Evolutionary conservation across 2,329 filamentous ascomycete genomes (phyloP).

Genomic region (Rhexocercosporidium sp.): DNA sequence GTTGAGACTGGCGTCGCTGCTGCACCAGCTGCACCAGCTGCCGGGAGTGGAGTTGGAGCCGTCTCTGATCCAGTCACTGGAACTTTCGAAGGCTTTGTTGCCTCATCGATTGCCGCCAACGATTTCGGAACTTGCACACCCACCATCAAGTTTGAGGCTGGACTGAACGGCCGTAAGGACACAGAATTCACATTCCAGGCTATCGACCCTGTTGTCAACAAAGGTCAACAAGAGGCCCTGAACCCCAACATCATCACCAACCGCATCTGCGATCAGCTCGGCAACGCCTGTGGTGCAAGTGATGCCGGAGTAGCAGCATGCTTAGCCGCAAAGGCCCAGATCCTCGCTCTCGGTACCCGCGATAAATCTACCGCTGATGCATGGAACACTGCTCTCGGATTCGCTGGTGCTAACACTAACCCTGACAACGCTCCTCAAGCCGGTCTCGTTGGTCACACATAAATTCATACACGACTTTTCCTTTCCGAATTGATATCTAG

Average conservation of each 20-base stretch:
- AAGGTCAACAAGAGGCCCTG: slow-evolving; percentile 69
- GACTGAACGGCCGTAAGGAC: slow-evolving; percentile 55
- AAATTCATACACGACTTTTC: slow-evolving; percentile 13
- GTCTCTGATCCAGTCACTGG: slow-evolving; percentile 22
- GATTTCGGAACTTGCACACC: slow-evolving; percentile 57
- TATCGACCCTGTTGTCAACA: slow-evolving; percentile 62
- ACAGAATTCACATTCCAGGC: slow-evolving; percentile 72
- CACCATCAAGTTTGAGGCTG: slow-evolving; percentile 61
- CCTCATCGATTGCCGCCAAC: slow-evolving; percentile 40
- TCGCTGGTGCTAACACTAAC: slow-evolving; percentile 39
- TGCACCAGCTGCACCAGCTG: background rate
- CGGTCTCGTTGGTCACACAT: slow-evolving; percentile 39
- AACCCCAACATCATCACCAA: slow-evolving; percentile 79
- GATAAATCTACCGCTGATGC: slow-evolving; percentile 54
- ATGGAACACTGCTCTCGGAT: slow-evolving; percentile 47
- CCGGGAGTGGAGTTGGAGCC: slow-evolving; percentile 12
- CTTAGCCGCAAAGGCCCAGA: slow-evolving; percentile 56
- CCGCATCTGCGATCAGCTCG: slow-evolving; percentile 72
- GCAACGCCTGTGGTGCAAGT: slow-evolving; percentile 69
- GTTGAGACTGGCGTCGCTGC: slow-evolving; percentile 9
- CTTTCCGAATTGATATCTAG: background rate
- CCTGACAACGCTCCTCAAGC: slow-evolving; percentile 40
- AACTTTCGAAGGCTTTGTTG: slow-evolving; percentile 25
- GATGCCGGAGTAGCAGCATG: slow-evolving; percentile 61
- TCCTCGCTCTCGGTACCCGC: slow-evolving; percentile 54